A percentile compares a stretch with the other conserved stretches of the same genome.
Evolutionary conservation across 495 filamentous ascomycete species (phyloP).

Genomic region (Cercophora sp.): DNA sequence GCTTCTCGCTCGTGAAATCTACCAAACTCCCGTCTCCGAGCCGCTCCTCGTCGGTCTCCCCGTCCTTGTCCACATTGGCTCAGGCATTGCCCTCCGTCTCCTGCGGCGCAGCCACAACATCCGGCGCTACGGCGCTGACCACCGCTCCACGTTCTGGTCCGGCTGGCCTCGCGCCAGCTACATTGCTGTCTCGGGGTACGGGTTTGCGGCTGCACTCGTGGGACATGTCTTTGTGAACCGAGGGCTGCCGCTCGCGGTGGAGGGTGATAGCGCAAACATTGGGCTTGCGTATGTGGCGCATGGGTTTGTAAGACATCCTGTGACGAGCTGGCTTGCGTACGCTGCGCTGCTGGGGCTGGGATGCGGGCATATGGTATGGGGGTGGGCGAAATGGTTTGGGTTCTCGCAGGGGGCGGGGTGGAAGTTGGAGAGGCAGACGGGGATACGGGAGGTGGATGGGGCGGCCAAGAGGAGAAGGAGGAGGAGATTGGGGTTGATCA

Average conservation of each 20-base stretch:
- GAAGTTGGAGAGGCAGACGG: slow-evolving; percentile 21
- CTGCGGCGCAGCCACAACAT: slow-evolving; percentile 64
- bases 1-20: slow-evolving; percentile 65
- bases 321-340: slow-evolving; percentile 65
- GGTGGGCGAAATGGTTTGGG: slow-evolving; percentile 71
- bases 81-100: slow-evolving; percentile 72
- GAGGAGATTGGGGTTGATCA: slow-evolving; percentile 65
- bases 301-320: slow-evolving; percentile 67
- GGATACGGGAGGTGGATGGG: slow-evolving; percentile 26
- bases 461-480: slow-evolving; percentile 46
- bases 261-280: slow-evolving; percentile 78
- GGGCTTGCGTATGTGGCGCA: slow-evolving; percentile 80
- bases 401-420: slow-evolving; percentile 40
- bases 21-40: slow-evolving; percentile 72
- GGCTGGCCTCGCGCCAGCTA: slow-evolving; percentile 67
- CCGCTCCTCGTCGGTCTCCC: slow-evolving; percentile 59
- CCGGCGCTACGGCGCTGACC: slow-evolving; percentile 60
- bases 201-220: slow-evolving; percentile 57
- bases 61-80: slow-evolving; percentile 54
- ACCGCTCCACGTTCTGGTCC: slow-evolving; percentile 24
- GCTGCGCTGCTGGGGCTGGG: slow-evolving; percentile 61
- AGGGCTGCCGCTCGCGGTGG: slow-evolving; percentile 62
- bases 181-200: slow-evolving; percentile 64
- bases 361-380: slow-evolving; percentile 78
- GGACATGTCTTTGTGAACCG: slow-evolving; percentile 71